Evolutionary conservation across 805 yeast genomes (phyloP), one percentile per base, ranked within the genome.

Genomic region (Tetrapisispora namnaoensis): DNA sequence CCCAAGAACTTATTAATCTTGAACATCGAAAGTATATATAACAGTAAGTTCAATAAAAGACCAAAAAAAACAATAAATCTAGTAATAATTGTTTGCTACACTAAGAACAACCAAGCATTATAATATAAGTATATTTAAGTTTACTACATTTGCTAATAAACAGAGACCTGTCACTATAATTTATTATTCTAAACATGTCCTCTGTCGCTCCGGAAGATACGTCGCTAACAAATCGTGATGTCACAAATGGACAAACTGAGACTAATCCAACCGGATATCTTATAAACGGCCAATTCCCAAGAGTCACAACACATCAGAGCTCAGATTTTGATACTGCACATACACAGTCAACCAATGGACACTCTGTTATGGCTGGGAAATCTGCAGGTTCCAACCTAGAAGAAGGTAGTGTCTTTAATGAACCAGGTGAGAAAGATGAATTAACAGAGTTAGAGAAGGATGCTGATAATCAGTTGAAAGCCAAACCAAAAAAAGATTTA

Each of bases 351-450:
- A 24, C 45, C 4, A 16, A 11, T 27, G 45, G 22, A 2, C 45
- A 43, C 22, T 43, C 45, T 35, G 39, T 20, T 7, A 8, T 43
- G 21, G 45, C 45, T 22, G 45, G 39, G 16, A 43, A 43, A 20
- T 43, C 38, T 2, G 44, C 44, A 14, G 44, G 28, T 11, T 42
- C 44, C 4, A 42, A 42, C 20, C 20, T 42, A 8, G 44, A 42
- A 18, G 44, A 28, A 30, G 44, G 44, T 2, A 42, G 42, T 21
- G 14, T 18, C 6, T 44, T 44, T 9, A 44, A 36, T 27, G 36
- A 48, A 38, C 35, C 42, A 18, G 40, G 38, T 16, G 48, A 38
- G 20, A 42, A 42, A n/a, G 50, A 44, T 48, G 56, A 80, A 82
- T 63, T 74, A 74, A 41, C 45, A 36, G 37, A 36, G 21, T 9